Evolutionary conservation across 1,284 basidiomycete genomes (phyloP).

Genomic region (Inonotus obliquus): DNA sequence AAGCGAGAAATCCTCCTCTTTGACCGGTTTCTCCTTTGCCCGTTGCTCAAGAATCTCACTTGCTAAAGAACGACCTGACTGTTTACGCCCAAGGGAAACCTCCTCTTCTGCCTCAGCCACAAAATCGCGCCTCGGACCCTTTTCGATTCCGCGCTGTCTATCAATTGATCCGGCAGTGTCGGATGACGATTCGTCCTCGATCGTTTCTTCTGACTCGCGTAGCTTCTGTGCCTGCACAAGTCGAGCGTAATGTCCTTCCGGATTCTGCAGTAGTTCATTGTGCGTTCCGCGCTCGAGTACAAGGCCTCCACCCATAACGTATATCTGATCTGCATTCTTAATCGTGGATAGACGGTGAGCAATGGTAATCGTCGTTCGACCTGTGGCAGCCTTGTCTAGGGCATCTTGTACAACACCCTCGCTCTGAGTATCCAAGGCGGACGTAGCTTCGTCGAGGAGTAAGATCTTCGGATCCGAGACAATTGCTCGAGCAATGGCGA

Average conservation of each 20-base stretch:
- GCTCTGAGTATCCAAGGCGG: slow-evolving; percentile 84
- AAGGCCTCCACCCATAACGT: slow-evolving; percentile 81
- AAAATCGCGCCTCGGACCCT: slow-evolving; percentile 26
- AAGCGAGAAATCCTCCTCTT: slow-evolving; percentile 36
- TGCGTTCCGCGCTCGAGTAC: slow-evolving; percentile 87
- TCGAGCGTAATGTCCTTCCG: slow-evolving; percentile 68
- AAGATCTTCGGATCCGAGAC: slow-evolving; percentile 86
- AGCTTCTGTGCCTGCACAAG: slow-evolving; percentile 81
- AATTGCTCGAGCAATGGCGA: slow-evolving; percentile 90
- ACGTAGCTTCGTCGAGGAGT: slow-evolving; percentile 85
- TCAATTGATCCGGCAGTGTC: slow-evolving; percentile 25
- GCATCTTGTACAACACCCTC: slow-evolving; percentile 96
- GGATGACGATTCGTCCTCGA: slow-evolving; percentile 28
- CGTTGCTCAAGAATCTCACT: slow-evolving; percentile 62
- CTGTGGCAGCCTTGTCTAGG: slow-evolving; percentile 83
- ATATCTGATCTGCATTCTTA: slow-evolving; percentile 80
- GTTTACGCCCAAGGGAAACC: slow-evolving; percentile 59
- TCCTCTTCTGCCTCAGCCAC: slow-evolving; percentile 45
- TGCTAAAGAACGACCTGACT: slow-evolving; percentile 64
- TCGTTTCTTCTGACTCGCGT: slow-evolving; percentile 44
- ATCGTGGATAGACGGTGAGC: slow-evolving; percentile 77
- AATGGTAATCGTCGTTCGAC: slow-evolving; percentile 76
- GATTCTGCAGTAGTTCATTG: slow-evolving; percentile 62
- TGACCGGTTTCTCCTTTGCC: slow-evolving; percentile 26
- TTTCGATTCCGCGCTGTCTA: slow-evolving; percentile 27